Evolutionary conservation across 495 filamentous ascomycete genomes (phyloP).

Genomic region (Daldinia grandis): DNA sequence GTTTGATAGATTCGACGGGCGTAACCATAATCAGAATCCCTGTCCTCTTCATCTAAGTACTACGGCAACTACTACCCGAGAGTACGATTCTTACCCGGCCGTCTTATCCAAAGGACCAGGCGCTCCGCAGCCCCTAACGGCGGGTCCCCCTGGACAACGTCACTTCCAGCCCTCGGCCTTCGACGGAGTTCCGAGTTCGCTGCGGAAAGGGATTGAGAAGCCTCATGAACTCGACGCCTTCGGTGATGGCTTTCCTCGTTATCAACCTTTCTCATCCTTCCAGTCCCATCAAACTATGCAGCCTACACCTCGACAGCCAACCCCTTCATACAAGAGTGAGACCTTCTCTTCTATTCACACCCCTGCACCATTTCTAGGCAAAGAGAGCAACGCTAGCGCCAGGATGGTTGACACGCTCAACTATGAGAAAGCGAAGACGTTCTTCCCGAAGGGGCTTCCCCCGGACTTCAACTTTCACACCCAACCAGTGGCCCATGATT

Average conservation of each 20-base stretch:
- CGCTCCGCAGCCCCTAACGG: conserved; percentile 55
- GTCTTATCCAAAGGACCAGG: conserved; percentile 47
- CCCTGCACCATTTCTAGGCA: background rate
- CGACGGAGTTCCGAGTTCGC: conserved; percentile 33
- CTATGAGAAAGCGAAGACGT: conserved; percentile 19
- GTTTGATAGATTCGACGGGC: conserved; percentile 21
- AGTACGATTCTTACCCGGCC: conserved; percentile 28
- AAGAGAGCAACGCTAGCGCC: background rate
- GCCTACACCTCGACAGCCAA: conserved; percentile 5
- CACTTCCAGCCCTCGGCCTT: conserved; percentile 46
- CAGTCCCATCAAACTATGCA: conserved; percentile 7
- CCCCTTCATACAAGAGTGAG: conserved; percentile 2
- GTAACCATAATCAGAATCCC: conserved; percentile 1
- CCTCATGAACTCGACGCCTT: conserved; percentile 38
- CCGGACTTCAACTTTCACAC: conserved; percentile 28
- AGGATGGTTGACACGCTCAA: conserved; percentile 37
- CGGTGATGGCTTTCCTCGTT: conserved; percentile 18
- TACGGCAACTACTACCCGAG: conserved; percentile 3
- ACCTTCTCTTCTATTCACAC: conserved; percentile 1
- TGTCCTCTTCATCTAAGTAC: conserved; percentile 6
- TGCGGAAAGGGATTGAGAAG: conserved; percentile 23
- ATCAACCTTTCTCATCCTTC: conserved; percentile 4
- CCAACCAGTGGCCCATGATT: conserved; percentile 33
- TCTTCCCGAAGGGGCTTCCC: conserved; percentile 38
- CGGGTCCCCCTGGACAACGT: conserved; percentile 58